Evolutionary conservation across 257 asterid species (phyloP).

Genomic region (Anisodus acutangulus): DNA sequence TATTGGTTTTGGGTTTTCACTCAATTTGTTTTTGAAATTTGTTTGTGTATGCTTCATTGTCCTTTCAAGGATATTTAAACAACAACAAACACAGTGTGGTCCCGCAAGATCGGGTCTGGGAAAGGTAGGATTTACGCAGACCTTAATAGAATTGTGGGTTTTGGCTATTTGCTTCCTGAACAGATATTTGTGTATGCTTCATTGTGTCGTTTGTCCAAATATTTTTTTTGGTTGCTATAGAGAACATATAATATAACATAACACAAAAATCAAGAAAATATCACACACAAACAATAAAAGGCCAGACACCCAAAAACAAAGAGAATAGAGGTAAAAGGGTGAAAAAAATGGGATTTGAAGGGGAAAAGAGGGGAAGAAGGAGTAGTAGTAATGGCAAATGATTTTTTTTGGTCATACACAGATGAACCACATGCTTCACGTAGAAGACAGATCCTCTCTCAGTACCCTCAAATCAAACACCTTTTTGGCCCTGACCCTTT

Average conservation of each 20-base stretch:
- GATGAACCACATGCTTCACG: conserved; percentile 97
- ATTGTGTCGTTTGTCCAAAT: no score
- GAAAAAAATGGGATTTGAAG: conserved; percentile 55
- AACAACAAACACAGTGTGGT: no score
- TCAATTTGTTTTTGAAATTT: not conserved
- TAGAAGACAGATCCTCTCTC: conserved; percentile 50
- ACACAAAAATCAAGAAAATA: not conserved
- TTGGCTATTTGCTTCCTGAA: no score
- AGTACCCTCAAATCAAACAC: no score
- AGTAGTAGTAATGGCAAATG: conserved; percentile 58
- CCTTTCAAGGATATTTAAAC: no score
- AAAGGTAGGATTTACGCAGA: no score
- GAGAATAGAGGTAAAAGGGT: not conserved
- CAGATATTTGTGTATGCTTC: no score
- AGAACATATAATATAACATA: no score
- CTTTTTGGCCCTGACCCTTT: conserved; percentile 85
- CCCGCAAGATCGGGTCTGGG: no score
- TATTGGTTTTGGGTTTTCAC: not conserved
- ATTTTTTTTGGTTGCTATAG: no score
- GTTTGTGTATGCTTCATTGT: not conserved
- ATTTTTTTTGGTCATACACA: conserved; percentile 90
- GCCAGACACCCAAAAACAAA: not conserved
- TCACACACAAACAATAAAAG: not conserved
- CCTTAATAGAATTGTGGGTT: no score
- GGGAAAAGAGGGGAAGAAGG: conserved; percentile 57